These are phyloP conservation scores for Amanita pallidorosea DNA, from an alignment of 768 basidiomycete species.

Conservation along the genomic window DNA sequence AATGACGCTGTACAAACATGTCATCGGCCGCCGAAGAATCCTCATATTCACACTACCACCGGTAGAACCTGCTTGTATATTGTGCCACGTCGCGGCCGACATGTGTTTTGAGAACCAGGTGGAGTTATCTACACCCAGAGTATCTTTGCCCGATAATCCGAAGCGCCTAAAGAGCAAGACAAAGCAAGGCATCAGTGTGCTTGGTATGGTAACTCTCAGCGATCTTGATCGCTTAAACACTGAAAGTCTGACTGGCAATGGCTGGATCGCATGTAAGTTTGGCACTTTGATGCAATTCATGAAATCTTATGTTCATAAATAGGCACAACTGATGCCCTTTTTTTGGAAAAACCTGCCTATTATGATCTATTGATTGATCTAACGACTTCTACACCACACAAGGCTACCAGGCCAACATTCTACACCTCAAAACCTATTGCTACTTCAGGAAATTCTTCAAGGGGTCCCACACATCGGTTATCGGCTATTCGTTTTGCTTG, in stretches of 20 bases:
- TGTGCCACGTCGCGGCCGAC: slow-evolving; percentile 60
- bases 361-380: slow-evolving; percentile 80
- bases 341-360: slow-evolving; percentile 67
- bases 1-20: slow-evolving; percentile 70
- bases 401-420: slow-evolving; percentile 54
- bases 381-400: slow-evolving; percentile 52
- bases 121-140: slow-evolving; percentile 9
- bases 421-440: slow-evolving; percentile 44
- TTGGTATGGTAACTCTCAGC: slow-evolving; percentile 72
- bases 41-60: slow-evolving; percentile 73
- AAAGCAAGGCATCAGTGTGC: slow-evolving; percentile 48
- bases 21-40: slow-evolving; percentile 64
- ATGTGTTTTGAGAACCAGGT: slow-evolving; percentile 35
- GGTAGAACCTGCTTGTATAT: slow-evolving; percentile 67
- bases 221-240: slow-evolving; percentile 54
- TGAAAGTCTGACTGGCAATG: slow-evolving; percentile 49
- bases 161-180: slow-evolving; percentile 25
- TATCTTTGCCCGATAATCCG: background rate
- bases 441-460: slow-evolving; percentile 16
- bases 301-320: background rate
- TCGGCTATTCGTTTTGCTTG: slow-evolving; percentile 66
- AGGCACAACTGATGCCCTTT: slow-evolving; percentile 79
- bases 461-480: slow-evolving; percentile 41
- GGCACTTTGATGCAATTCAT: background rate
- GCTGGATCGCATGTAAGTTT: slow-evolving; percentile 71